Evolutionary conservation across 176 grass and related monocot species (phyloP).

Genomic region (Aegilops tauschii): DNA sequence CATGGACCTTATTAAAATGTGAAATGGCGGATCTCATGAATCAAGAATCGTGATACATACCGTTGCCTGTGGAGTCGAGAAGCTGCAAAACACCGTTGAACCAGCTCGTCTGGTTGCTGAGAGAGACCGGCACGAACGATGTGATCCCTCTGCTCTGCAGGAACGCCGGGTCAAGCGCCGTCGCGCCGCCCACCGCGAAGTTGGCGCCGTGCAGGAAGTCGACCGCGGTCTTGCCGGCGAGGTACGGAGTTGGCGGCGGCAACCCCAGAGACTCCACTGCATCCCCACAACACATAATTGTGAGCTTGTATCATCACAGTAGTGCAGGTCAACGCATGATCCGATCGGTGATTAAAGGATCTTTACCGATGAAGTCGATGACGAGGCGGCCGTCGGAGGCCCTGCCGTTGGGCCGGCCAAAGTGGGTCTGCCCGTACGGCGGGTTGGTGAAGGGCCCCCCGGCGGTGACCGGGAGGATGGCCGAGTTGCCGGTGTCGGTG

Average conservation of each 20-base stretch:
- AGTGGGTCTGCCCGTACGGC: slow-evolving; percentile 26
- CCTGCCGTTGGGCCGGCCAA: slow-evolving; percentile 7
- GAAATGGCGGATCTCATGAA: too few species aligned
- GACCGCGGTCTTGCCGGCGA: slow-evolving; percentile 30
- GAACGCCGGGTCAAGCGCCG: slow-evolving; percentile 33
- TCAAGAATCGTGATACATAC: too few species aligned
- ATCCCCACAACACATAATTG: background rate
- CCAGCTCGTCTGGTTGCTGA: slow-evolving; percentile 41
- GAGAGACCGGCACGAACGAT: slow-evolving; percentile 34
- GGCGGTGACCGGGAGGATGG: background rate
- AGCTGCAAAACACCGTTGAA: slow-evolving; percentile 38
- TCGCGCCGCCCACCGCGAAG: slow-evolving; percentile 62
- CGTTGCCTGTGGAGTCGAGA: slow-evolving; percentile 14
- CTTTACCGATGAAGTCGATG: slow-evolving; percentile 44
- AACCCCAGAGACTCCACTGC: slow-evolving; percentile 35
- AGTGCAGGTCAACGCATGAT: background rate
- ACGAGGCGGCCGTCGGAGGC: slow-evolving; percentile 22
- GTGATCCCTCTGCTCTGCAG: slow-evolving; percentile 28
- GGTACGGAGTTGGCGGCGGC: slow-evolving; percentile 40
- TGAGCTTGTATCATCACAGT: background rate
- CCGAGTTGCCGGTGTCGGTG: slow-evolving; percentile 24
- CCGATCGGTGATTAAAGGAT: too few species aligned
- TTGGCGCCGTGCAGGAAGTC: slow-evolving; percentile 46
- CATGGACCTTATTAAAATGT: too few species aligned
- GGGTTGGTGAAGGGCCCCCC: background rate